phyloP scores from a whole-genome alignment of 129 eudicot genomes.

The Flaveria brownii region DNA sequence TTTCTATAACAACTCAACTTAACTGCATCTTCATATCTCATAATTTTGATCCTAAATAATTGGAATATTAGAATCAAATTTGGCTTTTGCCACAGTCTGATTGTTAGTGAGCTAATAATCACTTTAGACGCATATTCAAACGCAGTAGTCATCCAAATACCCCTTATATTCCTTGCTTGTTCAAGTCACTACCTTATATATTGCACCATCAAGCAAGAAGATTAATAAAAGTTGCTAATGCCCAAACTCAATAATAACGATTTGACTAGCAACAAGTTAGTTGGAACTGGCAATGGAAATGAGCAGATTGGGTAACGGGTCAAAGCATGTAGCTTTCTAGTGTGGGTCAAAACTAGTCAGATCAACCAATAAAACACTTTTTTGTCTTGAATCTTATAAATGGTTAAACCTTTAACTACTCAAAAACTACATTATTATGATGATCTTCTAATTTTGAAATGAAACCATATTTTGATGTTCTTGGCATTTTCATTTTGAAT shows the following conservation, averaged over 20 bases:
- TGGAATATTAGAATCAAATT: not conserved
- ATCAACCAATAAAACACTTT: not conserved
- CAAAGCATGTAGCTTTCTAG: not conserved
- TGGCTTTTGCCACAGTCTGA: not conserved
- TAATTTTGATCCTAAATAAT: no score
- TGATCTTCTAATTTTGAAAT: not conserved
- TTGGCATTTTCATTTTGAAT: not conserved
- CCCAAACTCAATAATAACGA: not conserved
- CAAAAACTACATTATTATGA: not conserved
- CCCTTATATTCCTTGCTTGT: no score
- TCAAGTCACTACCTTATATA: no score
- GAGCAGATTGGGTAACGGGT: not conserved
- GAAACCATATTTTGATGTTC: not conserved
- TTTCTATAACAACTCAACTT: no score
- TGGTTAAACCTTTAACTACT: not conserved
- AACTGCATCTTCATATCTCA: no score
- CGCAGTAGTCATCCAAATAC: no score
- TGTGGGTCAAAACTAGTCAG: not conserved
- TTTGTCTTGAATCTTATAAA: not conserved
- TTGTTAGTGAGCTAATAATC: not conserved
- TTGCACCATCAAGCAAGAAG: not conserved
- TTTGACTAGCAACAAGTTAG: not conserved
- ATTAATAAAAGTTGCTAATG: not conserved
- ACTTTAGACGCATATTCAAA: not conserved
- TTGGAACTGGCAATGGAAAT: not conserved